Base-by-base conservation (phyloP, 495 filamentous ascomycete genomes). In the Neurospora terricola region DNA sequence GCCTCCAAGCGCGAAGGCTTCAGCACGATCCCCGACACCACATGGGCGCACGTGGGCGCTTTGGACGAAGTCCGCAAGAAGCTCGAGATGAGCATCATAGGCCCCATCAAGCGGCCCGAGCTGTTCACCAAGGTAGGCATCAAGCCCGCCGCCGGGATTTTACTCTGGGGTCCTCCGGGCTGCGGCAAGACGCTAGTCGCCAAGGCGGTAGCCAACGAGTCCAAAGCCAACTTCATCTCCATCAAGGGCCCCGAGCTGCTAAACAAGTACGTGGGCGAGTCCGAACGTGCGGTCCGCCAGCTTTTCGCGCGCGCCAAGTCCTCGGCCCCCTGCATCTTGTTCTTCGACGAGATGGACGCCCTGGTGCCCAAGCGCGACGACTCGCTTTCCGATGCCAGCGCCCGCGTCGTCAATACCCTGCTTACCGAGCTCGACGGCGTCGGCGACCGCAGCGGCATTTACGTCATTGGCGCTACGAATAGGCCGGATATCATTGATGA, bases 301-400 rank as follows among this genome's bases (percentile, higher is more conserved):
- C 92, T 98, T 3, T 99, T 99, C 79, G 88, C 91, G 68, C 91
- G 96, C 16, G 96, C 96, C 11, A 88, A 94, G 36, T 92, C 92
- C 1, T 93, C 90, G 9, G 87, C 96, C 2, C 96, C 96, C 27
- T 98, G 95, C 78, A 92, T 99, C 69, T 90, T 99, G 73, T 98
- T 99, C 87, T 98, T 99, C 80, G 96, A 99, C 81, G 96, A 99
- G 80, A 86, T 99, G 39, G 96, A 99, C 77, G 94, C 96, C 5
- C 86, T 99, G 6, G 94, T 95, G 0, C 95, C 96, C 1, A 89
- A 88, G 45, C 90, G 96, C 54, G 93, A 94, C 77, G 92, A 93
- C 73, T 89, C 89, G 5, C 86, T 93, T 11, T 92, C 91, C 16
- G 94, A 98, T 79, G 90, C 92, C 39, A 93, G 91, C 69, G 90